Conservation (phyloP, 495 filamentous ascomycete species). For the Aspergillus heteromorphus region DNA sequence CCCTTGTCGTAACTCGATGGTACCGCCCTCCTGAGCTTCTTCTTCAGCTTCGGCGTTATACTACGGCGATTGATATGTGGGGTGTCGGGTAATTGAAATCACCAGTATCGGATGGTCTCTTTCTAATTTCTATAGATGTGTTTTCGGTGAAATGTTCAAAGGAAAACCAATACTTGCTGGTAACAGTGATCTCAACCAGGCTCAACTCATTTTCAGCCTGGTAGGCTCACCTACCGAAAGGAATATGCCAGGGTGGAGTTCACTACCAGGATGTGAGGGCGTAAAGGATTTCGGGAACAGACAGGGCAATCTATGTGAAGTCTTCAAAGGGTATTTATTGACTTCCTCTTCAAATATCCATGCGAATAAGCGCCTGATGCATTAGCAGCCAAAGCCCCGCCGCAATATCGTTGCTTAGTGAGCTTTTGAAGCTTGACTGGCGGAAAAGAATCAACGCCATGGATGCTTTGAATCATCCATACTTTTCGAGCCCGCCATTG, state of each 20-base stretch:
- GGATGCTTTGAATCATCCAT: constrained; percentile 88
- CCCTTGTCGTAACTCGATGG: constrained; percentile 92
- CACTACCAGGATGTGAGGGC: constrained; percentile 74
- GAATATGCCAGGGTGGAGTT: constrained; percentile 88
- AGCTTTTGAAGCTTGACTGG: constrained; percentile 88
- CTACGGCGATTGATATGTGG: constrained; percentile 96
- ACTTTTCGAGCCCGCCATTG: constrained; percentile 74
- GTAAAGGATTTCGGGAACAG: constrained; percentile 59
- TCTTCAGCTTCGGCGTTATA: constrained; percentile 80
- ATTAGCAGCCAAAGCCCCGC: constrained; percentile 40
- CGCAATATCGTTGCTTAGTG: constrained; percentile 73
- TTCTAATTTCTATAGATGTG: constrained; percentile 55
- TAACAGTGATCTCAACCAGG: constrained; percentile 81
- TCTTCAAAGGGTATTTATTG: constrained; percentile 60
- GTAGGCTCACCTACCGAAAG: constrained; percentile 86
- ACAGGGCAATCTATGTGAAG: constrained; percentile 58
- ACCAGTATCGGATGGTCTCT: background rate
- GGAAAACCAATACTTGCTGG: constrained; percentile 90
- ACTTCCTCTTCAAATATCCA: too few species aligned
- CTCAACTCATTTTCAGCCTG: constrained; percentile 87
- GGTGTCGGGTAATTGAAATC: constrained; percentile 70
- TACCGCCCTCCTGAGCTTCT: constrained; percentile 94
- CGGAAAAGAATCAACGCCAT: constrained; percentile 83
- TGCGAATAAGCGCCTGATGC: constrained; percentile 3
- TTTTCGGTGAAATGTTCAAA: constrained; percentile 97